Evolutionary conservation across 305 asterid species (phyloP).

Genomic region (Lippia alba): DNA sequence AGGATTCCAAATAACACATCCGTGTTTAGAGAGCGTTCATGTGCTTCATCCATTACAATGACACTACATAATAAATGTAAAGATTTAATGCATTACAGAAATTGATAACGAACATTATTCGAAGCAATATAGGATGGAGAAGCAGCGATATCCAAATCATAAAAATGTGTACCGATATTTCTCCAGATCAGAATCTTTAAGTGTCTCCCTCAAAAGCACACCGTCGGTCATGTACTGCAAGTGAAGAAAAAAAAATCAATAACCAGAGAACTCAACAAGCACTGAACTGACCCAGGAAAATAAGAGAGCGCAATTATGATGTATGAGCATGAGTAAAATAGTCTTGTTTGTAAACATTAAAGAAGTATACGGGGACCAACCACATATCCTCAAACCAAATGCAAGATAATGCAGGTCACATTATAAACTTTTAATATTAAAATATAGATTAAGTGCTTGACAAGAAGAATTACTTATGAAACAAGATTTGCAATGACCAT

Average conservation of each 20-base stretch:
- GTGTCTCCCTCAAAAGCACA: slow-evolving; percentile 94
- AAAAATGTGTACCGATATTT: slow-evolving; percentile 77
- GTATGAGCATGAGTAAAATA: background rate
- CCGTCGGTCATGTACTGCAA: slow-evolving; percentile 99
- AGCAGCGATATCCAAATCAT: slow-evolving; percentile 10
- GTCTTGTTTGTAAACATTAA: slow-evolving; percentile 17
- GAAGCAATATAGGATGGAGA: slow-evolving; percentile 5
- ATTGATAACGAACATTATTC: slow-evolving; percentile 14
- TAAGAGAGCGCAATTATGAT: slow-evolving; percentile 13
- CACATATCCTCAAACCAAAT: background rate
- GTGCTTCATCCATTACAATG: slow-evolving; percentile 98
- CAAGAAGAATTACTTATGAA: slow-evolving; percentile 9
- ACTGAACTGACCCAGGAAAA: background rate
- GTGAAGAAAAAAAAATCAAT: slow-evolving; percentile 20
- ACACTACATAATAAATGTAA: slow-evolving; percentile 53
- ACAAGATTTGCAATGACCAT: slow-evolving; percentile 7
- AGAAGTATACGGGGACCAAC: background rate
- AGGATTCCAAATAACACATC: slow-evolving; percentile 97
- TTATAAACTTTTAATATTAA: too few species aligned
- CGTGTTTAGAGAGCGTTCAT: slow-evolving; percentile 89
- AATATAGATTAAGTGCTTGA: background rate
- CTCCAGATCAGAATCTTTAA: slow-evolving; percentile 93
- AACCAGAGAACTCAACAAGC: slow-evolving; percentile 7
- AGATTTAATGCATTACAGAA: background rate
- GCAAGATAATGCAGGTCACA: background rate